phyloP scores from a whole-genome alignment of 73 alveolate genomes.

The Blepharisma japonicum region DNA sequence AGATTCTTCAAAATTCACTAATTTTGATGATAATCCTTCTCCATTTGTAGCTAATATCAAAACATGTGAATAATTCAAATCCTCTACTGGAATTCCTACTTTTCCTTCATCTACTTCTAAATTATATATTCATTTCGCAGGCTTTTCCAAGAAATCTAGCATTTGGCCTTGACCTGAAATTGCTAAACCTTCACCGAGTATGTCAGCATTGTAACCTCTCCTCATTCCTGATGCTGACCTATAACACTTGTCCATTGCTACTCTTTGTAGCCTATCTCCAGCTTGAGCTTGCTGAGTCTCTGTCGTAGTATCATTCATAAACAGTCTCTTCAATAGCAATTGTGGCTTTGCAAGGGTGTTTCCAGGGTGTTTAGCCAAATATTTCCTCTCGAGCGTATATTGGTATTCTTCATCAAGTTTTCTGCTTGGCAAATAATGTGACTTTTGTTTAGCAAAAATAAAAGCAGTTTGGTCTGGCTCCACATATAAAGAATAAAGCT shows the following conservation, averaged over 20 bases:
- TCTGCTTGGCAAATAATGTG: slow-evolving; percentile 35
- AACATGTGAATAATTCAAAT: slow-evolving; percentile 31
- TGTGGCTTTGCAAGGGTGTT: slow-evolving; percentile 90
- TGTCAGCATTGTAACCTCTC: not conserved
- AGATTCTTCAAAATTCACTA: not conserved
- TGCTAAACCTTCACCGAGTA: slow-evolving; percentile 18
- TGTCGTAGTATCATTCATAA: slow-evolving; percentile 60
- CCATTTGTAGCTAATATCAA: slow-evolving; percentile 41
- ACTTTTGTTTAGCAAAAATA: slow-evolving; percentile 34
- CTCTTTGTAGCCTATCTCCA: slow-evolving; percentile 36
- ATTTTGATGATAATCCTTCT: slow-evolving; percentile 19
- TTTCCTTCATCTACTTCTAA: slow-evolving; percentile 32
- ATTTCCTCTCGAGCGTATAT: slow-evolving; percentile 87
- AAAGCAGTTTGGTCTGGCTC: no score
- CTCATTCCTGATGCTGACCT: slow-evolving; percentile 4
- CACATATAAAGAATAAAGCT: not conserved
- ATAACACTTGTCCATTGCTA: slow-evolving; percentile 4
- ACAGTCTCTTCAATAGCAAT: slow-evolving; percentile 72
- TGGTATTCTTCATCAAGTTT: slow-evolving; percentile 71
- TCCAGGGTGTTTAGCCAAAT: slow-evolving; percentile 74
- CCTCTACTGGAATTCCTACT: slow-evolving; percentile 35
- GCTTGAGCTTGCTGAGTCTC: slow-evolving; percentile 71
- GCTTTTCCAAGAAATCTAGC: slow-evolving; percentile 56
- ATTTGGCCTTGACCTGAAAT: slow-evolving; percentile 6
- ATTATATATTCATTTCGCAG: slow-evolving; percentile 37